Evolutionary conservation across 176 grass and related monocot species (phyloP), one percentile per base, ranked within the genome.

Genomic region (Thalia dealbata): DNA sequence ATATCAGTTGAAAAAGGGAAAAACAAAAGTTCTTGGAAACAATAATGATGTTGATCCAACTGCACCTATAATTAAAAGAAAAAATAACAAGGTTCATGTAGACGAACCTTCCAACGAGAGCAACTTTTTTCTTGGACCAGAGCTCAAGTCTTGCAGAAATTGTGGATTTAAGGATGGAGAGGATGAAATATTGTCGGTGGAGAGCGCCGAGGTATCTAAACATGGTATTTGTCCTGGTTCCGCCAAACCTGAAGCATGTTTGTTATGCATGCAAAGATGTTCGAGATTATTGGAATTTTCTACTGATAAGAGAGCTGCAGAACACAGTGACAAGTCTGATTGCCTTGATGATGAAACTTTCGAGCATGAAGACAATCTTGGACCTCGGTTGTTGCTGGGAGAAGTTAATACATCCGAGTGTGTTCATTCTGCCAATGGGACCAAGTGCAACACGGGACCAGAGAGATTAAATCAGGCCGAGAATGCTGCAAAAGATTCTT

Each of bases 231-330:
- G 7, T 25, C 27, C 27, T 14, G 14, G 27, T 64, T 15, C 61
- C 15, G 61, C 28, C 27, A 14, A 64, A 64, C 61, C 26, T 27
- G 61, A 44, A 22, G 65, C 35, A 44, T 19, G 18, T 16, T 43
- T 44, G 6, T 68, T 9, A 13, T 43, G 9, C 18, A 68, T 68
- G 65, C 35, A 68, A 68, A 68, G 35, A 22, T 68, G 35, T 44
- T 43, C 65, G 11, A 44, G 65, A 68, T 43, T 68, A 68, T 68
- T 68, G 14, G 19, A 68, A 21, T 43, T 68, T 44, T 68, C 65
- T 68, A 16, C 65, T 68, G 35, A 68, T 41, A 44, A 43, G 42
- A 68, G 2, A 42, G 21, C 65, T 22, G 8, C 65, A 68, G 65
- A 43, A n/a, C 8, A n/a, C 43, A 68, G 30, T 68, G 65, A 68